Conservation (phyloP, 2,329 filamentous ascomycete genomes). For the Colletotrichum magnum region DNA sequence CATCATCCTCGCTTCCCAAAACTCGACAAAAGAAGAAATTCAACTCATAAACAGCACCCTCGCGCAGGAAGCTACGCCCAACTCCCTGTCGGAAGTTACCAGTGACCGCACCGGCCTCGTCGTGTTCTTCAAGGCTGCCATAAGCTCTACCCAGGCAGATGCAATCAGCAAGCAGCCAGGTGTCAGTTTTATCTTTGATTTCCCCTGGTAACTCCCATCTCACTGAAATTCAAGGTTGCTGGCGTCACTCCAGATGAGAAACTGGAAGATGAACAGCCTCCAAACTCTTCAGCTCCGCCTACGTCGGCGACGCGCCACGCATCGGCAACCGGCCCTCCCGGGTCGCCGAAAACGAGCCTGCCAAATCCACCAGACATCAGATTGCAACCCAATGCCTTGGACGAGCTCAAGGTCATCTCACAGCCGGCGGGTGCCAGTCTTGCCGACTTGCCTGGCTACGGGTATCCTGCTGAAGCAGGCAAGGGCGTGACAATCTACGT, state of each 20-base stretch:
- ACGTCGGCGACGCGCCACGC: not conserved
- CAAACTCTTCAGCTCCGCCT: not conserved
- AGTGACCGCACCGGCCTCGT: conserved; percentile 19
- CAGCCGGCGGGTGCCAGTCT: conserved; percentile 15
- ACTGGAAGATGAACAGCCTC: not conserved
- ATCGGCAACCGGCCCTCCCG: not conserved
- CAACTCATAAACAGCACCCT: conserved; percentile 7
- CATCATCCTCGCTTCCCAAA: conserved; percentile 1
- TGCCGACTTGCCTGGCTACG: conserved; percentile 12
- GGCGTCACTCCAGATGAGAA: conserved; percentile 2
- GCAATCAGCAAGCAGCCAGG: not conserved
- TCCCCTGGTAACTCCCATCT: not conserved
- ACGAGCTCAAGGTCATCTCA: conserved; percentile 28
- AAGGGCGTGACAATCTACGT: conserved; percentile 27
- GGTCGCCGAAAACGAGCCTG: not conserved
- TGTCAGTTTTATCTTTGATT: conserved; percentile 5
- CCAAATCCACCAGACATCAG: not conserved
- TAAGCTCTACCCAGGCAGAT: conserved; percentile 5
- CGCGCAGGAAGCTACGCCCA: not conserved
- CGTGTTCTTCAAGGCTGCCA: conserved; percentile 18
- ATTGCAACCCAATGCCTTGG: conserved; percentile 5
- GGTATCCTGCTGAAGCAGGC: conserved; percentile 16
- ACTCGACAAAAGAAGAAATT: conserved; percentile 5
- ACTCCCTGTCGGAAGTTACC: not conserved
- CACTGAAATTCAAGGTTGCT: not conserved